phyloP scores from a whole-genome alignment of 2,329 filamentous ascomycete species.

The Fusarium avenaceum region DNA sequence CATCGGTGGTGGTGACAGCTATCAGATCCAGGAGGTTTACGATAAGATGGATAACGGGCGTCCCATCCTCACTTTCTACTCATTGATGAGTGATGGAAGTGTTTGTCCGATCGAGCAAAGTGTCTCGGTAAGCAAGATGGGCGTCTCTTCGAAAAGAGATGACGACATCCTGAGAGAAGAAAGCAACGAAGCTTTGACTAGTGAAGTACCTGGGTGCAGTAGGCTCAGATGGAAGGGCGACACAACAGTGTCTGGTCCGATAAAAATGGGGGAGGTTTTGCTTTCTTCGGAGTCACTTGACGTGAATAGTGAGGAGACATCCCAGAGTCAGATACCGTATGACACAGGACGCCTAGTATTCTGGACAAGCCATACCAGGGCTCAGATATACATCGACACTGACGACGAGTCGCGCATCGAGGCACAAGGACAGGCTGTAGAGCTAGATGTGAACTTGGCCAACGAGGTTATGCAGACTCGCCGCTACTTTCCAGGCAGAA shows the following conservation, averaged over 20 bases:
- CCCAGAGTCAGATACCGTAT: background rate
- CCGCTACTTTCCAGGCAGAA: background rate
- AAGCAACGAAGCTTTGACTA: background rate
- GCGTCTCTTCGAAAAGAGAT: background rate
- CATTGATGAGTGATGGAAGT: background rate
- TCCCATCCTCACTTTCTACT: conserved; percentile 1
- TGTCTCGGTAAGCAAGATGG: background rate
- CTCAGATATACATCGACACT: background rate
- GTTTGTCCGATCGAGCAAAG: background rate
- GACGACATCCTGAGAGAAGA: background rate
- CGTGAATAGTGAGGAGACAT: background rate
- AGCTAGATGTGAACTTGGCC: background rate
- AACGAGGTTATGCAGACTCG: background rate
- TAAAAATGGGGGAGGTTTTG: background rate
- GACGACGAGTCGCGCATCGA: background rate
- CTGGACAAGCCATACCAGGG: conserved; percentile 7
- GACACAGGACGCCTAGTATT: conserved; percentile 19
- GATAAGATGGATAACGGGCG: background rate
- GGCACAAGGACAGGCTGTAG: background rate
- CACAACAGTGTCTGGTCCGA: background rate
- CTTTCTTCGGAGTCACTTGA: background rate
- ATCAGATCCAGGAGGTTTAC: background rate
- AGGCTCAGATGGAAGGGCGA: background rate
- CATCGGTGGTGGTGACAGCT: background rate
- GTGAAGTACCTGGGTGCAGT: too few species aligned